These are phyloP conservation scores for Zasmidium angulare DNA, from an alignment of 2,329 filamentous ascomycete species.

Conservation along the genomic window DNA sequence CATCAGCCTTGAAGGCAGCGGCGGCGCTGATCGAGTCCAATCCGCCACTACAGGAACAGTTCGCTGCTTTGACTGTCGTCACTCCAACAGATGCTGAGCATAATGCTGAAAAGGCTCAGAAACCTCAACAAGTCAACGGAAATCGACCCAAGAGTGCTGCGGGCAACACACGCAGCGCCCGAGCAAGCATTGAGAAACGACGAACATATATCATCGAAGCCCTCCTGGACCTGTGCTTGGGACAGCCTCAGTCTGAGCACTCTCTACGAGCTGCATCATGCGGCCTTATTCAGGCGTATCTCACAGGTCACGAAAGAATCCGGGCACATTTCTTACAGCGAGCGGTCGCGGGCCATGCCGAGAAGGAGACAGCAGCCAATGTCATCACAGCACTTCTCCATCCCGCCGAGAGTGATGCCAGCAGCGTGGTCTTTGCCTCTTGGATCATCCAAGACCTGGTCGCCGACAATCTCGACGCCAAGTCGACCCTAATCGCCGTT, in stretches of 20 bases:
- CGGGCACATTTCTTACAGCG: slow-evolving; percentile 80
- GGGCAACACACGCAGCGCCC: slow-evolving; percentile 24
- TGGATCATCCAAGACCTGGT: slow-evolving; percentile 84
- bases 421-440: slow-evolving; percentile 85
- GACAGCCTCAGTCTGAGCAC: slow-evolving; percentile 66
- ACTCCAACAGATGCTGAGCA: slow-evolving; percentile 20
- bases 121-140: slow-evolving; percentile 28
- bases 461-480: slow-evolving; percentile 75
- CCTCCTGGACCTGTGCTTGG: slow-evolving; percentile 76
- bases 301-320: slow-evolving; percentile 77
- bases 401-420: slow-evolving; percentile 71
- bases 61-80: slow-evolving; percentile 78
- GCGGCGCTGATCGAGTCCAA: slow-evolving; percentile 88
- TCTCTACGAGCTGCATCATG: slow-evolving; percentile 82
- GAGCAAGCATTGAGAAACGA: slow-evolving; percentile 38
- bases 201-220: slow-evolving; percentile 86
- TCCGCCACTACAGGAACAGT: slow-evolving; percentile 75
- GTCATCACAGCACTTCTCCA: slow-evolving; percentile 79
- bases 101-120: slow-evolving; percentile 19
- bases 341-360: slow-evolving; percentile 85
- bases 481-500: slow-evolving; percentile 74
- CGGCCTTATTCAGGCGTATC: slow-evolving; percentile 90
- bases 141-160: slow-evolving; percentile 22
- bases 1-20: slow-evolving; percentile 82
- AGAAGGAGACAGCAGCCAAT: slow-evolving; percentile 77